Base-by-base conservation (phyloP, 257 asterid genomes). In the Rubia yunnanensis region DNA sequence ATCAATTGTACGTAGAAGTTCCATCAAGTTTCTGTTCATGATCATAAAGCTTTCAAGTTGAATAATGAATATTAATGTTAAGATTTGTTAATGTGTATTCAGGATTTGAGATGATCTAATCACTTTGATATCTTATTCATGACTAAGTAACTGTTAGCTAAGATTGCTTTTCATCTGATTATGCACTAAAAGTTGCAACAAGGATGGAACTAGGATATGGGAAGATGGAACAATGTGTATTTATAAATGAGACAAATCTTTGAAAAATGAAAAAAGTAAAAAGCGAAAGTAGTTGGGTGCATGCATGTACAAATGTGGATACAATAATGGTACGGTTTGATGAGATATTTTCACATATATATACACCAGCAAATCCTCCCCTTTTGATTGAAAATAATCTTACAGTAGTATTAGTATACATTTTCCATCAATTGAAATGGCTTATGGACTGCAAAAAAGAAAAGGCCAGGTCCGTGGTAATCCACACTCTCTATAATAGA, bases 31-130 rank as follows among this genome's bases (percentile, higher is more conserved):
- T 50, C 5, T 31, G 17, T 15, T 55, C 54, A 57, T 44, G 20
- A 41, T 55, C 41, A 35, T 1, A 34, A 44, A 44, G 72, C 57
- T 68, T 72, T 38, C 60, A 72, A 64, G 61, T 74, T 70, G 50
- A 64, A n/a, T 18, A 15, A 52, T 64, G 74, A 50, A 50, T 67
- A 73, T 41, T 78, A 76, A 73, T 68, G 77, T 73, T 70, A 73
- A 73, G 76, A 69, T 63, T 60, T 49, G 46, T 64, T 80, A 44
- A 17, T 41, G 5, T 74, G 20, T 17, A 27, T 36, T 64, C 59
- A 41, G 20, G 23, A 3, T 38, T 71, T 59, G 18, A 13, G n/a
- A n/a, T n/a, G n/a, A n/a, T n/a, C n/a, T n/a, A n/a, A n/a, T n/a
- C n/a, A n/a, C n/a, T n/a, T 41, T 15, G 15, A 44, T 14, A 50